Conservation (phyloP, 306 rosid genomes). For the Prunus fruticosa region DNA sequence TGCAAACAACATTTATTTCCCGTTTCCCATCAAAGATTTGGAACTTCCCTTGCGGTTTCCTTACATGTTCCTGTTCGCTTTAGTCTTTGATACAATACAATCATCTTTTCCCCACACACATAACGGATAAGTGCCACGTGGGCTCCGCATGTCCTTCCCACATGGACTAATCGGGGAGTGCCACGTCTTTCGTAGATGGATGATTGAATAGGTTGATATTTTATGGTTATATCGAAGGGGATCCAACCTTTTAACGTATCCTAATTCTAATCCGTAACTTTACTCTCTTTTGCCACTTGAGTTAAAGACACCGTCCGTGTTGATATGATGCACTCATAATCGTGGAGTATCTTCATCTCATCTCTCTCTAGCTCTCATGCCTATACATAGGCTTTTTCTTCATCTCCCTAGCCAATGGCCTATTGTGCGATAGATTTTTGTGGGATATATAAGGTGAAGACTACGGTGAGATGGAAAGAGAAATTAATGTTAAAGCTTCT, state of each 20-base stretch:
- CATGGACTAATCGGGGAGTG: slow-evolving; percentile 11
- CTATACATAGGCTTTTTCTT: neutral
- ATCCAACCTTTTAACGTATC: neutral
- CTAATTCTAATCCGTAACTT: no score
- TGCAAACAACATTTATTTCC: slow-evolving; percentile 7
- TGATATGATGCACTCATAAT: neutral
- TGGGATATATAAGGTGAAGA: neutral
- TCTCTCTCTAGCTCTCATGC: neutral
- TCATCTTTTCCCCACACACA: slow-evolving; percentile 13
- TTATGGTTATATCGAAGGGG: neutral
- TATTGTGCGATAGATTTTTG: neutral
- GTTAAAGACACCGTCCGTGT: neutral
- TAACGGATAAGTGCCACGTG: slow-evolving; percentile 37
- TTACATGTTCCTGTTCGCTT: neutral
- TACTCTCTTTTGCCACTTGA: no score
- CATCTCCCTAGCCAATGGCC: neutral
- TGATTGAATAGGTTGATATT: neutral
- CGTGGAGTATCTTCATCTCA: neutral
- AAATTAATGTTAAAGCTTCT: neutral
- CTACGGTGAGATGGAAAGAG: neutral
- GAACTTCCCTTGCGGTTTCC: neutral
- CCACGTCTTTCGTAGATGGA: slow-evolving; percentile 17
- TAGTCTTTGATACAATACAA: neutral
- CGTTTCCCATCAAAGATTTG: neutral
- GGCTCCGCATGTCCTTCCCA: slow-evolving; percentile 25